Percentiles rank a stretch among this genome's conserved stretches.
These are phyloP conservation scores for Thecaphora thlaspeos DNA, from an alignment of 1,284 basidiomycete species.

Conservation along the genomic window DNA sequence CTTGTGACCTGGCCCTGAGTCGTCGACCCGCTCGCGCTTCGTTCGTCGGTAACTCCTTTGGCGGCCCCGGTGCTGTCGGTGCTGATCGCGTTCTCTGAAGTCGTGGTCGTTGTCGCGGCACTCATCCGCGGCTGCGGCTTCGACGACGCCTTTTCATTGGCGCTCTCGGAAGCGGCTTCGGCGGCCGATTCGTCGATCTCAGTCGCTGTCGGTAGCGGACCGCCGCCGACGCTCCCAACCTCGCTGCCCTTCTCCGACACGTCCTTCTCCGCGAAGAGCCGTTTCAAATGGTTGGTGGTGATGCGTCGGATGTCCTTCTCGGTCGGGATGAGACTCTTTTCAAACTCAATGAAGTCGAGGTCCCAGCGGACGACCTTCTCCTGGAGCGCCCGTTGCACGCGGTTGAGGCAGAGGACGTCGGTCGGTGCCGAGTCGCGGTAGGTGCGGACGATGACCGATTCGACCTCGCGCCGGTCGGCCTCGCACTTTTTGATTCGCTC, in stretches of 20 bases:
- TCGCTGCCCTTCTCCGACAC: constrained; percentile 43
- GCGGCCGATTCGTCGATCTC: constrained; percentile 52
- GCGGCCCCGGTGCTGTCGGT: too few species aligned
- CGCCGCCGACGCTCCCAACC: constrained; percentile 10
- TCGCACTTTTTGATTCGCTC: constrained; percentile 33
- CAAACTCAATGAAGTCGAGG: constrained; percentile 69
- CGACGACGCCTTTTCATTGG: too few species aligned
- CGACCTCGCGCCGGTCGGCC: constrained; percentile 65
- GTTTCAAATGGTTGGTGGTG: constrained; percentile 59
- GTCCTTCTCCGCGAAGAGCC: constrained; percentile 62
- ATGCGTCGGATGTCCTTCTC: constrained; percentile 58
- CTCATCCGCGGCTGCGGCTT: too few species aligned
- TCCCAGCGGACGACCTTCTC: constrained; percentile 97
- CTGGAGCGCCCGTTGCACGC: constrained; percentile 81
- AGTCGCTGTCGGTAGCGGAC: constrained; percentile 41
- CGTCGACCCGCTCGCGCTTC: too few species aligned
- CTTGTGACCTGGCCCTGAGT: too few species aligned
- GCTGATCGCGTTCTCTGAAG: too few species aligned
- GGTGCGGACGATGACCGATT: constrained; percentile 69
- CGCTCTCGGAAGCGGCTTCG: constrained; percentile 4
- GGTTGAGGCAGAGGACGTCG: constrained; percentile 84
- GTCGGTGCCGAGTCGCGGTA: constrained; percentile 62
- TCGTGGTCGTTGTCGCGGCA: too few species aligned
- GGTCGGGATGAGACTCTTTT: constrained; percentile 60
- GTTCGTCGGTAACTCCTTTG: too few species aligned